Percentiles rank a stretch among this genome's conserved stretches.
Conservation (phyloP, 371 early-diverging fungal genomes). For the Funneliformis caledonium region DNA sequence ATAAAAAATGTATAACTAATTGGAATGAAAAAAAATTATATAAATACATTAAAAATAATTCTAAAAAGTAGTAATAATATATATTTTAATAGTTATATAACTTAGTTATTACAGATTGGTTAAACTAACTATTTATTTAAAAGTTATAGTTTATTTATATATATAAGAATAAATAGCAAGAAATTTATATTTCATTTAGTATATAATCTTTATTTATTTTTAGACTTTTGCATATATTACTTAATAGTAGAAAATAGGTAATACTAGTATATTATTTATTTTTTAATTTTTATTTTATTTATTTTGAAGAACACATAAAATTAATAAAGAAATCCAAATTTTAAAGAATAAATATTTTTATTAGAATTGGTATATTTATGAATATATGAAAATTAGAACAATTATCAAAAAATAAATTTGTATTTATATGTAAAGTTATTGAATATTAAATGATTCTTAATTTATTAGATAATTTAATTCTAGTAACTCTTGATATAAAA, state of each 20-base stretch:
- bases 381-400: not conserved
- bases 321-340: slow-evolving; percentile 14
- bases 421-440: not conserved
- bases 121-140: not conserved
- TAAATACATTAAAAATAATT: slow-evolving; percentile 11
- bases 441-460: not conserved
- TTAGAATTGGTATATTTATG: not conserved
- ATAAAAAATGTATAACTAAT: not conserved
- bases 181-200: not conserved
- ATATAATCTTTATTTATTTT: not conserved
- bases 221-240: not conserved
- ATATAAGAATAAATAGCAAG: too few relatives aligned
- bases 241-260: not conserved
- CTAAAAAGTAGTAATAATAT: not conserved
- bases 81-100: not conserved
- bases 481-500: too few relatives aligned
- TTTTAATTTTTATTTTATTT: slow-evolving; percentile 13
- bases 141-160: not conserved
- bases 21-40: slow-evolving; percentile 1
- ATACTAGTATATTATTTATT: not conserved
- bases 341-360: not conserved
- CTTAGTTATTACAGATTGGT: slow-evolving; percentile 5
- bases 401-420: not conserved
- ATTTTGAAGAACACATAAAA: not conserved
- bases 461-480: not conserved